Percentiles rank a stretch among this genome's conserved stretches.
These are phyloP conservation scores for Tuber melanosporum DNA, from an alignment of 495 filamentous ascomycete species.

Conservation along the genomic window DNA sequence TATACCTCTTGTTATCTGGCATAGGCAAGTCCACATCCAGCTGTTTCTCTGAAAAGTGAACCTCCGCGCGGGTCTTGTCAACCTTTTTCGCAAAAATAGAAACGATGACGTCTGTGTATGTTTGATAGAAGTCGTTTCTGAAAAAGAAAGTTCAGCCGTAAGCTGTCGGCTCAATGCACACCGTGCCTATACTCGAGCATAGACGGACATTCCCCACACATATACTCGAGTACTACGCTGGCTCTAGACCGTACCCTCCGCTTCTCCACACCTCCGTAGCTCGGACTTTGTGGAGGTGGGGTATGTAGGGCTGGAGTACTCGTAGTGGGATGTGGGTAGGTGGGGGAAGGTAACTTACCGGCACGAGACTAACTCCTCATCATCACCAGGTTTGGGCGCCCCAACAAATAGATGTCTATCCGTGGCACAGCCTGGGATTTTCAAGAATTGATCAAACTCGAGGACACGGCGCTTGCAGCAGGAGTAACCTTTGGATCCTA, in stretches of 20 bases:
- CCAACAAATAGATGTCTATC: conserved; percentile 79
- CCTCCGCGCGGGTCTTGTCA: conserved; percentile 65
- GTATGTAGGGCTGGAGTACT: background rate
- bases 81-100: conserved; percentile 97
- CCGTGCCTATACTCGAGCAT: background rate
- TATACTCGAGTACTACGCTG: background rate
- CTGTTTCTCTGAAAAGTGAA: conserved; percentile 55
- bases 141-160: background rate
- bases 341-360: conserved; percentile 14
- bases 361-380: conserved; percentile 50
- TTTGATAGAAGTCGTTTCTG: conserved; percentile 95
- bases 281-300: background rate
- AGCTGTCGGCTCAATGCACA: conserved; percentile 9
- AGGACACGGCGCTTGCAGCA: conserved; percentile 94
- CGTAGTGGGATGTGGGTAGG: background rate
- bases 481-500: conserved; percentile 71
- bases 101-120: conserved; percentile 71
- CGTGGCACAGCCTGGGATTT: conserved; percentile 84
- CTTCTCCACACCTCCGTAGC: background rate
- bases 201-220: conserved; percentile 13
- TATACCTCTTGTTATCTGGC: conserved; percentile 76
- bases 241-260: background rate
- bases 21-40: conserved; percentile 76
- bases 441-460: conserved; percentile 97
- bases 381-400: conserved; percentile 58